phyloP scores from a whole-genome alignment of 345 rosid genomes.

The Nasturtium officinale region DNA sequence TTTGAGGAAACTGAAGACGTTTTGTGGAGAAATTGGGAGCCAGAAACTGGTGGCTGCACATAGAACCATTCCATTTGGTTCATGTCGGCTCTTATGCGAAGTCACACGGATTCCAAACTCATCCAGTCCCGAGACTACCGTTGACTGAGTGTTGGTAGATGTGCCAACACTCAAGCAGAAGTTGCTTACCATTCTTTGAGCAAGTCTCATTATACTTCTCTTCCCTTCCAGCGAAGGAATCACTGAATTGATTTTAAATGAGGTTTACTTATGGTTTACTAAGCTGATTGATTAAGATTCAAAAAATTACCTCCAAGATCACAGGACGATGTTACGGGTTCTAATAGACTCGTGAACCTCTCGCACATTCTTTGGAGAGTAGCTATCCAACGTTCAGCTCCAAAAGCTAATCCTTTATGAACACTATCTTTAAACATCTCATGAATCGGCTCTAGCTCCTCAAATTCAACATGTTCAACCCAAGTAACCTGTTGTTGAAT shows the following conservation, averaged over 20 bases:
- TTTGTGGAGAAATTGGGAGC: slow-evolving; percentile 80
- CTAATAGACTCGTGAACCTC: slow-evolving; percentile 67
- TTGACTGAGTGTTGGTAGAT: slow-evolving; percentile 63
- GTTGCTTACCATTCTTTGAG: slow-evolving; percentile 87
- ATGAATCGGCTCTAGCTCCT: slow-evolving; percentile 61
- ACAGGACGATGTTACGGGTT: slow-evolving; percentile 58
- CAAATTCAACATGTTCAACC: slow-evolving; percentile 85
- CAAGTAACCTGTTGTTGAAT: slow-evolving; percentile 65
- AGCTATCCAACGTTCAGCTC: slow-evolving; percentile 91
- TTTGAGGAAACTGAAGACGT: slow-evolving; percentile 77
- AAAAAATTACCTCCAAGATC: slow-evolving; percentile 63
- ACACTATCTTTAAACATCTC: slow-evolving; percentile 61
- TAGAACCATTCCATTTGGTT: slow-evolving; percentile 77
- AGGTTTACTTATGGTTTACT: neutral
- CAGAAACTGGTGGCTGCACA: slow-evolving; percentile 93
- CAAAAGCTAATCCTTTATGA: slow-evolving; percentile 75
- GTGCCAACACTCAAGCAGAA: slow-evolving; percentile 84
- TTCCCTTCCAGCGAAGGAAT: slow-evolving; percentile 82
- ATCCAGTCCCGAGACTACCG: slow-evolving; percentile 61
- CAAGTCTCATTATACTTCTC: slow-evolving; percentile 91
- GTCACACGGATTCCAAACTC: slow-evolving; percentile 80
- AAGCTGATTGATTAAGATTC: neutral
- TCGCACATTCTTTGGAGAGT: slow-evolving; percentile 82
- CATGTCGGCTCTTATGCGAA: slow-evolving; percentile 57
- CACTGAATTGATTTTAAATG: slow-evolving; percentile 45